These are phyloP conservation scores for Chlamydomonas sphaeroides DNA, from an alignment of 139 green algal species.

Conservation along the genomic window DNA sequence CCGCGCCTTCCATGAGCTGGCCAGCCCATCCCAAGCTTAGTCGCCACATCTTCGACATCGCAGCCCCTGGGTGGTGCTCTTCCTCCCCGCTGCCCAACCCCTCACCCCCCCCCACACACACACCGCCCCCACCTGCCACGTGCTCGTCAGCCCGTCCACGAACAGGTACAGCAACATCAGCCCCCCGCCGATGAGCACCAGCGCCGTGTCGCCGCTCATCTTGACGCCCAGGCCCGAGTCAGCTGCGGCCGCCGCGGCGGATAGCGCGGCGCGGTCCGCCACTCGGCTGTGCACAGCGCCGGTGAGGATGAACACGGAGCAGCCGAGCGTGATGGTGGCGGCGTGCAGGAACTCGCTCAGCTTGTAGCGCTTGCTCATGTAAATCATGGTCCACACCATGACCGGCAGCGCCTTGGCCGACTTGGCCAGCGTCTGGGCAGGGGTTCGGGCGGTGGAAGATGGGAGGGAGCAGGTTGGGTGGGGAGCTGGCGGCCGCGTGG, in stretches of 20 bases:
- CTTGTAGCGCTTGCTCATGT: slow-evolving; percentile 83
- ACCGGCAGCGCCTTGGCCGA: slow-evolving; percentile 94
- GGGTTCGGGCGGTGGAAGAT: no score
- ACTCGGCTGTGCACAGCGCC: slow-evolving; percentile 46
- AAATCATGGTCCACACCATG: slow-evolving; percentile 92
- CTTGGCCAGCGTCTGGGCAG: slow-evolving; percentile 86
- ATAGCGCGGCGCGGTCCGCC: background rate
- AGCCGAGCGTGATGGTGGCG: slow-evolving; percentile 78
- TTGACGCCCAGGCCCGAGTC: slow-evolving; percentile 2
- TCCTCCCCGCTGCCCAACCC: no score
- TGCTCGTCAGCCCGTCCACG: slow-evolving; percentile 96
- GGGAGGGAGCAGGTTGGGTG: no score
- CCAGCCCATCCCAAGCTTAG: no score
- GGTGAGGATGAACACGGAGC: slow-evolving; percentile 78
- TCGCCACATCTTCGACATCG: no score
- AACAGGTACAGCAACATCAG: slow-evolving; percentile 93
- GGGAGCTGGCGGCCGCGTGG: no score
- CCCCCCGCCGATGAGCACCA: slow-evolving; percentile 59
- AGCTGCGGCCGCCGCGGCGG: background rate
- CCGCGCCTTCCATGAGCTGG: no score
- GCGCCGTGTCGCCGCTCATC: slow-evolving; percentile 13
- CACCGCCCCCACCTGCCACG: no score
- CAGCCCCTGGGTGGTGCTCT: no score
- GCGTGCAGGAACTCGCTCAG: slow-evolving; percentile 81
- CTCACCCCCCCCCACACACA: no score